Evolutionary conservation across 2,329 filamentous ascomycete genomes (phyloP), one percentile per base, ranked within the genome.

Genomic region (Dendryphion nanum): DNA sequence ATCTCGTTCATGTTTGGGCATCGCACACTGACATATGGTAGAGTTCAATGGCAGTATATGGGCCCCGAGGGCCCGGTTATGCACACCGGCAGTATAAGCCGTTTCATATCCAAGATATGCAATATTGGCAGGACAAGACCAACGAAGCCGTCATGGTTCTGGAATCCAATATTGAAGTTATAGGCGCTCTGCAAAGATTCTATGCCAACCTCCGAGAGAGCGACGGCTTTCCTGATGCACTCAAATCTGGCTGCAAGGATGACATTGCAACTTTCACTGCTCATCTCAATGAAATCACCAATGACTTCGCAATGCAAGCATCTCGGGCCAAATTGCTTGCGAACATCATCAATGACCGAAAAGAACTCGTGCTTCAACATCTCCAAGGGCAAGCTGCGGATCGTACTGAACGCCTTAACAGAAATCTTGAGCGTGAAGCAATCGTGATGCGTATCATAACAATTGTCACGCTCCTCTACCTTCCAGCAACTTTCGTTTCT

Each of bases 121-220:
- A 72, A 36, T 19, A 47, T 30, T 52, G 44, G 24, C 59, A 58
- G 43, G 70, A 74, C 15, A 59, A 59, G 33, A 51, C 56, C 1
- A 65, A 59, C 21, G 57, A 67, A 21, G 59, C 54, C 0, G 51
- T 65, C 15, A 66, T 67, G 49, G 48, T 66, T 2, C 40, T 72
- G 2, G 54, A 69, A 16, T 51, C 61, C 0, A 73, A 74, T 39
- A 41, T 57, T 2, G 58, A 68, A 20, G 55, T 73, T 3, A 51
- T 73, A 17, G 38, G 6, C 3, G 31, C 47, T 1, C 18, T 61
- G 5, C 38, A 32, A 20, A 41, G 18, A 16, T 61, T 51, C 18
- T 61, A 61, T 31, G 15, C 14, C 1, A 39, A 41, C 18, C 33
- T 60, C 5, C 7, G 33, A 10, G 18, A 18, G 1, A 35, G 42